Base-by-base conservation (phyloP, 2,329 filamentous ascomycete species). In the Cladosporium sp. region DNA sequence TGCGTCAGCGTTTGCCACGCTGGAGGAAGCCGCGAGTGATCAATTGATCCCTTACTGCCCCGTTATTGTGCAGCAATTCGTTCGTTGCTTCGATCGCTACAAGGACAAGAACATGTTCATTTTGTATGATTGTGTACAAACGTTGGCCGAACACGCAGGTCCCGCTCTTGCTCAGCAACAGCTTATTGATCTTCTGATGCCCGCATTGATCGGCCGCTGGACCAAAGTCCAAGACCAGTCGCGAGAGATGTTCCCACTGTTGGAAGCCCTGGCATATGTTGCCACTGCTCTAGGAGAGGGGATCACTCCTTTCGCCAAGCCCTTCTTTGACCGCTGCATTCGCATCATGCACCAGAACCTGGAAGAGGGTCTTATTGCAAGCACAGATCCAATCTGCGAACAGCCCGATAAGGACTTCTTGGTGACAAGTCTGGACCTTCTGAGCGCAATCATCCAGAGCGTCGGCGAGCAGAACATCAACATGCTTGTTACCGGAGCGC, bases 71-170 rank as follows among this genome's bases (percentile, higher is more conserved):
- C 89, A 89, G 68, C 95, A 98, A 76, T 98, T 94, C 74, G 93
- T 97, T 62, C 84, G 86, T 67, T 99, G 95, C 78, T 99, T 99
- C 79, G 86, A 84, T 62, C 93, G 91, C 79, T 99, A 98, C 86
- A 98, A 99, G 84, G 94, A 98, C 79, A 90, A 92, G 74, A 99
- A 99, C 81, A 97, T 98, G 88, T 97, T 96, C 81, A 96, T 98
- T 64, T 86, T 99, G 37, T 99, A 99, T 81, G 95, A 99, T 80
- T 98, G 95, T 78, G 92, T 99, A 37, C 95, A 99, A 80, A 99
- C 95, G 0, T 83, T 99, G 65, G 95, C 95, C 3, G 95, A 99
- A 78, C 90, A 92, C 74, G 90, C 98, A 64, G 93, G 92, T 12
- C 88, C 89, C 7, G 88, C 90, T 37, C 83, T 99, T 69, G 90